Evolutionary conservation across 768 basidiomycete genomes (phyloP).

Genomic region (Rhodotorula diobovata): DNA sequence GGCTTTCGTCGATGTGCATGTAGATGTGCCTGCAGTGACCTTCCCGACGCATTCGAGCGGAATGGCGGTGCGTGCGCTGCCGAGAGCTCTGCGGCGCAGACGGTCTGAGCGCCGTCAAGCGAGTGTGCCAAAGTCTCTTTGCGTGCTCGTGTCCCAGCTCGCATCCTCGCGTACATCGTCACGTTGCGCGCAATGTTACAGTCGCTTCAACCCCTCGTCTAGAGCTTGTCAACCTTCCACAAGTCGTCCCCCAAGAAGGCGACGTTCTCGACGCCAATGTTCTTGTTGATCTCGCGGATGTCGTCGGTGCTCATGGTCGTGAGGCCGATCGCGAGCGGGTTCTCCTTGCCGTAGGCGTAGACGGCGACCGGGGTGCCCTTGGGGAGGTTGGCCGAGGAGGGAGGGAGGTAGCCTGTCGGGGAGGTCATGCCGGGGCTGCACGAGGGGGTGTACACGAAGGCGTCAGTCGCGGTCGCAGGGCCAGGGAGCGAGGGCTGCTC

Average conservation of each 20-base stretch:
- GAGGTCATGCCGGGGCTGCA: constrained; percentile 83
- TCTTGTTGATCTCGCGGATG: constrained; percentile 83
- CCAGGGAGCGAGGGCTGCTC: too few species aligned
- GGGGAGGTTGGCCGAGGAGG: constrained; percentile 53
- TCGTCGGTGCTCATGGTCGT: constrained; percentile 80
- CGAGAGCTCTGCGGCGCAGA: too few species aligned
- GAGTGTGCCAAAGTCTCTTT: too few species aligned
- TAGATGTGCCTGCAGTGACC: too few species aligned
- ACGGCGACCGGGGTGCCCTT: constrained; percentile 72
- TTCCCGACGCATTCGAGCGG: too few species aligned
- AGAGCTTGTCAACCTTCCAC: constrained; percentile 54
- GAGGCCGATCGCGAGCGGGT: constrained; percentile 79
- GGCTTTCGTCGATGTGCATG: too few species aligned
- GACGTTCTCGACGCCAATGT: constrained; percentile 79
- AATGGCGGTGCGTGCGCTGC: too few species aligned
- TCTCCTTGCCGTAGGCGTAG: constrained; percentile 91
- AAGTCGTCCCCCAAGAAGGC: constrained; percentile 82
- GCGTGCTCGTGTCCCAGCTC: too few species aligned
- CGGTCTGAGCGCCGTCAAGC: too few species aligned
- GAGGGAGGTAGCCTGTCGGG: constrained; percentile 78
- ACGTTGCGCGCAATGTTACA: background rate
- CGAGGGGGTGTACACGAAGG: background rate
- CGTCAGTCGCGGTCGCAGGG: too few species aligned
- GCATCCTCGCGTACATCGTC: background rate
- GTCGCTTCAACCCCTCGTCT: background rate